Evolutionary conservation across 192 early-diverging fungal genomes (phyloP).

Genomic region (Gonapodya prolifera): DNA sequence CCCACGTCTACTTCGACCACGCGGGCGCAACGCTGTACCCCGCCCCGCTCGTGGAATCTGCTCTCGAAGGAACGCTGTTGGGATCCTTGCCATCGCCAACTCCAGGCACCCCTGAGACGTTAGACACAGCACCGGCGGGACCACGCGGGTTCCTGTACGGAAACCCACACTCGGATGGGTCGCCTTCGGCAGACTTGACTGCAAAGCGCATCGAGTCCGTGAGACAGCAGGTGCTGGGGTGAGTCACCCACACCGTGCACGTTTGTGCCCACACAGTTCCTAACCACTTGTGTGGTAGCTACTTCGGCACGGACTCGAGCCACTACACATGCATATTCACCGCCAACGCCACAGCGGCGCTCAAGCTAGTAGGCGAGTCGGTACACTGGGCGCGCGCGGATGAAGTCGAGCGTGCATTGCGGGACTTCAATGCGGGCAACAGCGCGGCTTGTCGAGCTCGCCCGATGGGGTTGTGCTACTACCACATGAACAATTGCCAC

Average conservation of each 20-base stretch:
- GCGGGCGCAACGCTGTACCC: not conserved
- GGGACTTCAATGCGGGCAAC: too few relatives aligned
- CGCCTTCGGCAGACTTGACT: not conserved
- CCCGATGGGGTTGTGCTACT: too few relatives aligned
- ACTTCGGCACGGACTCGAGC: constrained; percentile 39
- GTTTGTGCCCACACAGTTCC: too few relatives aligned
- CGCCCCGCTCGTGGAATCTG: not conserved
- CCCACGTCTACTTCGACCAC: not conserved
- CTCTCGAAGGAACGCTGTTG: not conserved
- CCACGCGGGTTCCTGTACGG: too few relatives aligned
- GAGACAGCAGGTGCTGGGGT: not conserved
- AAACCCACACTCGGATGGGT: not conserved
- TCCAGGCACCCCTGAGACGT: too few relatives aligned
- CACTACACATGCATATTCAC: constrained; percentile 66
- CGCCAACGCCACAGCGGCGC: constrained; percentile 60
- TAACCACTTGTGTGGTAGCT: too few relatives aligned
- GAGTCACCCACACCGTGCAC: too few relatives aligned
- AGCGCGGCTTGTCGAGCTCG: too few relatives aligned
- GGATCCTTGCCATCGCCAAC: too few relatives aligned
- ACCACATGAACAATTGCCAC: too few relatives aligned
- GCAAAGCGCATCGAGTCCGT: not conserved
- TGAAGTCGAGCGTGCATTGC: too few relatives aligned
- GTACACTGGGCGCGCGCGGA: not conserved
- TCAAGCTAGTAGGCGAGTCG: constrained; percentile 57
- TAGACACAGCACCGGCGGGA: too few relatives aligned